These are phyloP conservation scores for Pythium folliculosum DNA, from an alignment of 352 stramenopile genomes.

Conservation along the genomic window DNA sequence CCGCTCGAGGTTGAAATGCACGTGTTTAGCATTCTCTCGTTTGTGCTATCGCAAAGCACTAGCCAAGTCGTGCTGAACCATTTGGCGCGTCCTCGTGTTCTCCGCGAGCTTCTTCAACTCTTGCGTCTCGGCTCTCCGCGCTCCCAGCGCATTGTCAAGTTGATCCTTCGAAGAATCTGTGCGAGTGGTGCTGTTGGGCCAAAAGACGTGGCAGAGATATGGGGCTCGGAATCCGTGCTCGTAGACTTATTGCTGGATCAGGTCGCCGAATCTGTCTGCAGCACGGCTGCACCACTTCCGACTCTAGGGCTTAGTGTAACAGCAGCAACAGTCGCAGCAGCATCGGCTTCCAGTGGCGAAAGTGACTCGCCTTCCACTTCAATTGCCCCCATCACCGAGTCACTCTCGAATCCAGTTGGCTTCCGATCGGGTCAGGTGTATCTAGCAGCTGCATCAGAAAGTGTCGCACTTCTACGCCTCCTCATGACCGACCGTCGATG, in stretches of 20 bases:
- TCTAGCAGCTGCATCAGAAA: conserved; percentile 76
- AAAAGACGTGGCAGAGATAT: conserved; percentile 61
- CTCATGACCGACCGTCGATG: conserved; percentile 72
- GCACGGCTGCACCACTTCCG: conserved; percentile 63
- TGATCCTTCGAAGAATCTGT: conserved; percentile 74
- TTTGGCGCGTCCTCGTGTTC: conserved; percentile 57
- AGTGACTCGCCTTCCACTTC: conserved; percentile 7
- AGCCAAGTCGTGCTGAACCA: conserved; percentile 60
- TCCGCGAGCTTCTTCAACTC: conserved; percentile 78
- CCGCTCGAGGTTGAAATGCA: conserved; percentile 78
- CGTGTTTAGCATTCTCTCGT: conserved; percentile 70
- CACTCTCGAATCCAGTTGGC: conserved; percentile 77
- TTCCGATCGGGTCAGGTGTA: conserved; percentile 84
- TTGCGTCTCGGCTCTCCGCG: conserved; percentile 75
- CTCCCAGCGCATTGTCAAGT: conserved; percentile 81
- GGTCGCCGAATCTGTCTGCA: conserved; percentile 85
- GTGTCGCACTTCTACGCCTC: conserved; percentile 72
- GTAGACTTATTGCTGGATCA: conserved; percentile 86
- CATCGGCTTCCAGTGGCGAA: conserved; percentile 8
- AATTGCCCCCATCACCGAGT: conserved; percentile 53
- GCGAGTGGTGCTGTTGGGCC: conserved; percentile 70
- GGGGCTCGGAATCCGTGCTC: conserved; percentile 79
- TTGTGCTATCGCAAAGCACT: conserved; percentile 80
- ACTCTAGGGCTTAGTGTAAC: conserved; percentile 54
- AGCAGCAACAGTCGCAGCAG: conserved; percentile 14